A percentile compares a stretch with the other conserved stretches of the same genome.
Conservation (phyloP, 768 basidiomycete genomes). For the Leucocoprinus birnbaumii region DNA sequence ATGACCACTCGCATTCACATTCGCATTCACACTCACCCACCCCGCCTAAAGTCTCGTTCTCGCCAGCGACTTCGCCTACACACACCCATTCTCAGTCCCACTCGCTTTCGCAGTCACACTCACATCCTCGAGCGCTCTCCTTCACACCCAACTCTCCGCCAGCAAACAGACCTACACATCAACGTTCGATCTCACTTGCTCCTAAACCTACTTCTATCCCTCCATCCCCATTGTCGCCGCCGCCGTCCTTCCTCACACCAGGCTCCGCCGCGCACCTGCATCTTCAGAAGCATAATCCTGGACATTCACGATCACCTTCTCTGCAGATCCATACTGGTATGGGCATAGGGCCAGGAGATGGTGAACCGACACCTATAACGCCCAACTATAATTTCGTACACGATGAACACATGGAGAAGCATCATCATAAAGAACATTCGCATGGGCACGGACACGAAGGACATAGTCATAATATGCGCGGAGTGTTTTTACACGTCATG, state of each 20-base stretch:
- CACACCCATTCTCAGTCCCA: slow-evolving; percentile 29
- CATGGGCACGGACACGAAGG: slow-evolving; percentile 52
- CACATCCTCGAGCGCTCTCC: slow-evolving; percentile 3
- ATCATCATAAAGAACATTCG: slow-evolving; percentile 13
- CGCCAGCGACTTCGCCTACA: slow-evolving; percentile 21
- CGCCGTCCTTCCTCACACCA: background rate
- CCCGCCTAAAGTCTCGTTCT: slow-evolving; percentile 18
- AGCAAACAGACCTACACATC: slow-evolving; percentile 15
- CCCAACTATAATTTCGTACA: slow-evolving; percentile 57
- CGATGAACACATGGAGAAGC: slow-evolving; percentile 47
- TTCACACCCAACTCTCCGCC: background rate
- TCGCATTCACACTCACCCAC: slow-evolving; percentile 20
- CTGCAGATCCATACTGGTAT: slow-evolving; percentile 30
- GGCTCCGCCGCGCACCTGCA: slow-evolving; percentile 10
- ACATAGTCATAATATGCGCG: slow-evolving; percentile 98
- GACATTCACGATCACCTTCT: slow-evolving; percentile 17
- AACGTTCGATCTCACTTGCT: slow-evolving; percentile 17
- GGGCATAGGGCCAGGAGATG: slow-evolving; percentile 23
- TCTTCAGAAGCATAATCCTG: slow-evolving; percentile 10
- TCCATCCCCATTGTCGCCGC: background rate
- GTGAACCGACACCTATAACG: slow-evolving; percentile 53
- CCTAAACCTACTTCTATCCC: slow-evolving; percentile 11
- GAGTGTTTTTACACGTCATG: slow-evolving; percentile 97
- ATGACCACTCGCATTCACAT: slow-evolving; percentile 3
- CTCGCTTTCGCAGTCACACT: slow-evolving; percentile 7